These are phyloP conservation scores for Oenanthe javanica DNA, from an alignment of 140 eudicot species.

Conservation along the genomic window DNA sequence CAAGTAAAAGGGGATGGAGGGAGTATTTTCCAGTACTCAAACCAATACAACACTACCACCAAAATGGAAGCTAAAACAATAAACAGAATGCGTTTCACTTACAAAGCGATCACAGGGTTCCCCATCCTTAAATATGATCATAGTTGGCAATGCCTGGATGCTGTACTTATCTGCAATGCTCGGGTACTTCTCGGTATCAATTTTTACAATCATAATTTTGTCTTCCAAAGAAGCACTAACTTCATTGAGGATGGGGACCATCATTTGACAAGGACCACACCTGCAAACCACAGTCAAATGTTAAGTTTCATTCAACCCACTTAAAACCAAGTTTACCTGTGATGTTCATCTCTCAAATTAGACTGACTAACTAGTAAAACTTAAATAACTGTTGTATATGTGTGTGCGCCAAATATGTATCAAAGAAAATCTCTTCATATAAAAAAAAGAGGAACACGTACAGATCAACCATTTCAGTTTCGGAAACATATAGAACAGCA, in stretches of 20 bases:
- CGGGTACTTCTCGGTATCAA: conserved; percentile 93
- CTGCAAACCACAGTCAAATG: conserved; percentile 23
- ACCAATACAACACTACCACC: background rate
- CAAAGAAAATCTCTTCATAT: background rate
- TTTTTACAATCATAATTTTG: conserved; percentile 69
- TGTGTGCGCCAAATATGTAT: background rate
- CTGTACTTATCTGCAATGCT: conserved; percentile 61
- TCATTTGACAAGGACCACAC: conserved; percentile 98
- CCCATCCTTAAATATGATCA: conserved; percentile 86
- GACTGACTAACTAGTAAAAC: background rate
- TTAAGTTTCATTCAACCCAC: background rate
- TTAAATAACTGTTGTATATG: background rate
- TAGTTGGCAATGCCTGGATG: conserved; percentile 89
- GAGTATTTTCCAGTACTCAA: background rate
- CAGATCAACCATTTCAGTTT: background rate
- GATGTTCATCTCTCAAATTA: background rate
- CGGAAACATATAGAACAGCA: background rate
- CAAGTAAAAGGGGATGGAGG: too few species aligned
- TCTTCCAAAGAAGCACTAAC: conserved; percentile 60
- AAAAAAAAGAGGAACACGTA: background rate
- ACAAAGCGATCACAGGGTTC: conserved; percentile 83
- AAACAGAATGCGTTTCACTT: conserved; percentile 30
- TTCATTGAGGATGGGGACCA: conserved; percentile 81
- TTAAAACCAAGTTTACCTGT: background rate
- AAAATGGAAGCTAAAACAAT: too few species aligned